Evolutionary conservation across 192 early-diverging fungal genomes (phyloP).

Genomic region (Rhizoclosmatium globosum): DNA sequence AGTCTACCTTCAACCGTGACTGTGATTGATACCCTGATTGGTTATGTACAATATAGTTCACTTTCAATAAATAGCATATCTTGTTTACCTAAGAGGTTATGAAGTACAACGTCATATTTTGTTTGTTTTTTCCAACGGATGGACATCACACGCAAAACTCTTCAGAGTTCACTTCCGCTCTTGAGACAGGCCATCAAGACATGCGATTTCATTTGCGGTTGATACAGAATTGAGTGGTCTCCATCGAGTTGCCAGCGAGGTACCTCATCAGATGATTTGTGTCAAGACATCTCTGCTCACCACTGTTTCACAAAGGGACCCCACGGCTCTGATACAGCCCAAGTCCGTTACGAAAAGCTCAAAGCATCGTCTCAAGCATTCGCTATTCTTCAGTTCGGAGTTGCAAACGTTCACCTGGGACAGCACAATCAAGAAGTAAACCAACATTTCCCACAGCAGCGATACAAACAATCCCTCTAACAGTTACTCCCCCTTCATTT

Average conservation of each 20-base stretch:
- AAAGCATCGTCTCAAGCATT: conserved; percentile 56
- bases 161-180: conserved; percentile 63
- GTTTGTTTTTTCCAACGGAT: conserved; percentile 50
- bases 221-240: conserved; percentile 87
- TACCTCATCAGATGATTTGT: background rate
- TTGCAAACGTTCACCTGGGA: conserved; percentile 84
- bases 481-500: conserved; percentile 1
- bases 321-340: conserved; percentile 51
- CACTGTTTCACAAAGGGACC: background rate
- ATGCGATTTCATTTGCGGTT: conserved; percentile 78
- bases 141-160: conserved; percentile 73
- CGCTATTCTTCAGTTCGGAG: conserved; percentile 80
- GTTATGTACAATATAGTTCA: too few species aligned
- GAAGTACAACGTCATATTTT: too few species aligned
- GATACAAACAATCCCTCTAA: too few species aligned
- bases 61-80: too few species aligned
- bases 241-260: background rate
- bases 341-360: conserved; percentile 69
- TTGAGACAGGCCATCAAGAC: conserved; percentile 71
- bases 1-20: too few species aligned
- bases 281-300: background rate
- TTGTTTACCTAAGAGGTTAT: too few species aligned
- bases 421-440: conserved; percentile 29
- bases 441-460: background rate
- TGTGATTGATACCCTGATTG: too few species aligned